Base-by-base conservation (phyloP, 2,329 filamentous ascomycete genomes). In the Lanzia echinophila region DNA sequence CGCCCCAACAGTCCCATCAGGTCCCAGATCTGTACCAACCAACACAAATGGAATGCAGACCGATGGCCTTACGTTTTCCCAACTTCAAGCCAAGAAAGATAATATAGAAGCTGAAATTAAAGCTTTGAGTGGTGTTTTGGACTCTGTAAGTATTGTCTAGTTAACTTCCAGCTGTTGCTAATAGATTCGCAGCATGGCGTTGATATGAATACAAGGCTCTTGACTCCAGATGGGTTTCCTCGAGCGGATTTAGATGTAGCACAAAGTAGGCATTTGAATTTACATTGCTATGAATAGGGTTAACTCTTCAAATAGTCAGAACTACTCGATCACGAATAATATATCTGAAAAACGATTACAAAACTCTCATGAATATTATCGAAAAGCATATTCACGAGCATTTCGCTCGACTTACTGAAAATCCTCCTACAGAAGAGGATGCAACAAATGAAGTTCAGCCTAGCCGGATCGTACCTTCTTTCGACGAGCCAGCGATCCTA, bases 261-360 rank as follows among this genome's bases (percentile, higher is more conserved):
- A 24, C 92, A 96, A 73, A 94, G 90, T 94, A 82, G 61, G 77
- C 53, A 48, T 44, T 56, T 39, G 6, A 42, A 13, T n/a, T 20
- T 13, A n/a, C 28, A 20, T 12, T 32, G 10, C 2, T 19, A n/a
- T 41, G 15, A 33, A 19, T 15, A 42, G 6, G 3, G 19, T 44
- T 53, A 34, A 53, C 38, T 24, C n/a, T 13, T 19, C 13, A 2
- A 7, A 19, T 64, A 95, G 89, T 99, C 67, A 88, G 94, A 58
- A 96, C 90, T n/a, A 96, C 91, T 36, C 81, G 94, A 70, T 82
- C 91, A 28, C 84, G 88, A 57, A 96, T 99, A 62, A 94, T 97
- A 62, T 79, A 85, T 62, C 78, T 97, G 38, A 85, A 88, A 60
- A 97, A 96, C 67, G 94, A 99, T 71, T 92, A 96, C 74, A 96